These are phyloP conservation scores for sunflower (Helianthus annuus) DNA, from an alignment of 129 eudicot species.

Conservation along the genomic window HanXRQr2.0-SUNRISE NC_035435.2:86522236-86522735, in stretches of 20 bases:
- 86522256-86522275: constrained; percentile 38
- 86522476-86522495: background rate
- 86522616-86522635: constrained; percentile 1
- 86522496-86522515: background rate
- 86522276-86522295: constrained; percentile 91
- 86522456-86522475: background rate
- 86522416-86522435: constrained; percentile 35
- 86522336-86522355: constrained; percentile 45
- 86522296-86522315: constrained; percentile 49
- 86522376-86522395: constrained; percentile 42
- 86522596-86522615: background rate
- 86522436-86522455: background rate
- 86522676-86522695: too few species aligned
- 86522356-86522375: constrained; percentile 44
- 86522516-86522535: background rate
- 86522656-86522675: background rate
- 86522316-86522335: constrained; percentile 39
- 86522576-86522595: background rate
- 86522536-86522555: background rate
- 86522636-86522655: background rate
- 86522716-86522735: too few species aligned
- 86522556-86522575: background rate
- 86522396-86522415: constrained; percentile 38
- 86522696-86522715: too few species aligned
- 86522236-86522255: constrained; percentile 33